Percentiles rank a stretch among this genome's conserved stretches.
Evolutionary conservation across 1,284 basidiomycete species (phyloP).

Genomic region (Microbotryum violaceum): DNA sequence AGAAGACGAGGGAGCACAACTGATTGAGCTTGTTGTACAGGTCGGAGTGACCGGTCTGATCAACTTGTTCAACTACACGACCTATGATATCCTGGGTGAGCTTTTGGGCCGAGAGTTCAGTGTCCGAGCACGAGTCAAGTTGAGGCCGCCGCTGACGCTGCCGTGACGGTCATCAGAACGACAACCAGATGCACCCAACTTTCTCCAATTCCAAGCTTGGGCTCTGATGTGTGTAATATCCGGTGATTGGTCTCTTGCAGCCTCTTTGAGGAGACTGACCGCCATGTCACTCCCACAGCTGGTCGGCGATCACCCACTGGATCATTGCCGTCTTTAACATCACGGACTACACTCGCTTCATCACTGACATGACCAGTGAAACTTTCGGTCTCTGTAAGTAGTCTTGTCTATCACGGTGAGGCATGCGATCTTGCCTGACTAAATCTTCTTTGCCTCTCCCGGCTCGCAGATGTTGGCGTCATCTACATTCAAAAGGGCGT

Average conservation of each 20-base stretch:
- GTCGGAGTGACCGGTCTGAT: background rate
- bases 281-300: conserved; percentile 52
- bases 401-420: background rate
- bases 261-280: background rate
- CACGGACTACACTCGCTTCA: conserved; percentile 51
- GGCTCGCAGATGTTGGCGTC: conserved; percentile 51
- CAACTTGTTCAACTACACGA: conserved; percentile 77
- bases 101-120: too few species aligned
- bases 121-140: too few species aligned
- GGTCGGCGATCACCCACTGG: conserved; percentile 90
- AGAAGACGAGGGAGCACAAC: too few species aligned
- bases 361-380: conserved; percentile 83
- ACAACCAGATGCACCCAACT: conserved; percentile 49
- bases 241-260: background rate
- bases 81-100: conserved; percentile 60
- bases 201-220: conserved; percentile 59
- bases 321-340: conserved; percentile 70
- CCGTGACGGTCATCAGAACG: background rate
- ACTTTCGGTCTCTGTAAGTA: conserved; percentile 46
- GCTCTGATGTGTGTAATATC: conserved; percentile 40
- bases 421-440: background rate
- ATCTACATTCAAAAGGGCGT: conserved; percentile 45
- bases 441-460: background rate
- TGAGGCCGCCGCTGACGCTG: too few species aligned
- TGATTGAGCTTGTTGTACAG: too few species aligned